A percentile compares a stretch with the other conserved stretches of the same genome.
phyloP scores from a whole-genome alignment of 1,139 yeast genomes.

The Zygosaccharomyces pseudobailii region DNA sequence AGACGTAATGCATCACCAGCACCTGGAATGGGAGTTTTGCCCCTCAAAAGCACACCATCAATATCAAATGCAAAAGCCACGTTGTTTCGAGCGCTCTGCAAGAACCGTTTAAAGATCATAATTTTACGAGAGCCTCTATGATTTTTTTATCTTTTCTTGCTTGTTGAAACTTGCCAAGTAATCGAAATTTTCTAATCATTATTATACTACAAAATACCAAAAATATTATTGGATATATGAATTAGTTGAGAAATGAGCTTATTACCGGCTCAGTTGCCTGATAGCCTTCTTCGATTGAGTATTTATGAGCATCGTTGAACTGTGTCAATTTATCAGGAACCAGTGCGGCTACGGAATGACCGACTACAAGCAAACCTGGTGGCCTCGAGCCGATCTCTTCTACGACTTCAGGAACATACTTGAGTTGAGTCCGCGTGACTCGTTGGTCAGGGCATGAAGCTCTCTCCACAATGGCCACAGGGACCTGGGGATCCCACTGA shows the following conservation, averaged over 20 bases:
- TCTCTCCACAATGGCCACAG: conserved; percentile 83
- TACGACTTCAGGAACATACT: conserved; percentile 64
- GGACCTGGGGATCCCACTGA: conserved; percentile 66
- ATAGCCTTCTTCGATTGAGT: conserved; percentile 55
- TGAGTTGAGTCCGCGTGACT: conserved; percentile 67
- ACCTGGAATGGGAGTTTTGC: conserved; percentile 60
- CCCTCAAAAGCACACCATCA: conserved; percentile 90
- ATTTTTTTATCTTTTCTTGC: not conserved
- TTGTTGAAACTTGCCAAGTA: not conserved
- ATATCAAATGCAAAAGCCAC: conserved; percentile 51
- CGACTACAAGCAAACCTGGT: conserved; percentile 85
- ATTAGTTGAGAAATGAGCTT: conserved; percentile 2
- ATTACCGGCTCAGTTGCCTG: conserved; percentile 17
- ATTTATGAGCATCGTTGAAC: conserved; percentile 27
- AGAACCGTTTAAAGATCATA: conserved; percentile 17
- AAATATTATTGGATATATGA: not conserved
- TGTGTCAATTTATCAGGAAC: conserved; percentile 28
- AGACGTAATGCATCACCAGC: conserved; percentile 62
- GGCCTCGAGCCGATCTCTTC: conserved; percentile 86
- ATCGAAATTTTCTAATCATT: not conserved
- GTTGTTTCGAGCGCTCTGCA: conserved; percentile 15
- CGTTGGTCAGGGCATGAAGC: conserved; percentile 95
- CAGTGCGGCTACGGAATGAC: conserved; percentile 69
- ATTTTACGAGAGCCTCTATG: not conserved
- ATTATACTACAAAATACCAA: not conserved